Evolutionary conservation across 2,329 filamentous ascomycete genomes (phyloP).

Genomic region (Xylaria sp.): DNA sequence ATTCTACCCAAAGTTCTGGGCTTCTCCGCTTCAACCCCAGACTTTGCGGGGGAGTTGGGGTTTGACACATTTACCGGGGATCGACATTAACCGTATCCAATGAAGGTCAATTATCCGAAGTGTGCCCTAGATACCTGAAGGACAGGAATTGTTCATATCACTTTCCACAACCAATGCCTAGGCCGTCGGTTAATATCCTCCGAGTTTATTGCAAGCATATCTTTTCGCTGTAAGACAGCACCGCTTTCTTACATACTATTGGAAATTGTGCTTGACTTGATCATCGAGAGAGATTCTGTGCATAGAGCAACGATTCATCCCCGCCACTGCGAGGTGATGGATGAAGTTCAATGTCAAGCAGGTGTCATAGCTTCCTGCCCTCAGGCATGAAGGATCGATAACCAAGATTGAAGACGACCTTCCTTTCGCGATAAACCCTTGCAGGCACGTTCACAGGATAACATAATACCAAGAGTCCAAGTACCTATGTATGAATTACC

Average conservation of each 20-base stretch:
- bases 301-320: neutral
- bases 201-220: too few relatives aligned
- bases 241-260: neutral
- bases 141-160: neutral
- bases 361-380: too few relatives aligned
- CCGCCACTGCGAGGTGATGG: neutral
- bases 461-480: neutral
- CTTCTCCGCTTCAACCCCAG: slow-evolving; percentile 23
- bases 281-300: neutral
- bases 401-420: neutral
- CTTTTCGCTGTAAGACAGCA: neutral
- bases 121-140: neutral
- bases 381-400: neutral
- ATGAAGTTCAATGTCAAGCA: neutral
- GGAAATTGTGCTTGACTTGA: neutral
- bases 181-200: slow-evolving; percentile 9
- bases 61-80: slow-evolving; percentile 24
- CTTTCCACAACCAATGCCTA: neutral
- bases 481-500: neutral
- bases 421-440: neutral
- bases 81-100: slow-evolving; percentile 31
- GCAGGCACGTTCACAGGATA: neutral
- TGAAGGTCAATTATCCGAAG: neutral
- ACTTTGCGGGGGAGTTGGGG: slow-evolving; percentile 31
- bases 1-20: neutral